phyloP scores from a whole-genome alignment of 202 grass and related monocot species.

The Setaria italica region DNA sequence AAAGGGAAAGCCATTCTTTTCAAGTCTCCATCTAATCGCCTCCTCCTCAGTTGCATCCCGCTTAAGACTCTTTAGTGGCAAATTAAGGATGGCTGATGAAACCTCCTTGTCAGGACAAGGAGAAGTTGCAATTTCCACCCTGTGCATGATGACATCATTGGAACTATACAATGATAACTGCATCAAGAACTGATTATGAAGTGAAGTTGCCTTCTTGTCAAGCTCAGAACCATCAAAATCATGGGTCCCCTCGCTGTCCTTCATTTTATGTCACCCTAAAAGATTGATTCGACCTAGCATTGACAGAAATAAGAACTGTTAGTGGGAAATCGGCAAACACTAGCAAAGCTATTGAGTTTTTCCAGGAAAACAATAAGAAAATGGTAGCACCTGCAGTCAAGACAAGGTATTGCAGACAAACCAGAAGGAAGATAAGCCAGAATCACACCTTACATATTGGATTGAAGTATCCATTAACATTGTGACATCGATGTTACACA shows the following conservation, averaged over 20 bases:
- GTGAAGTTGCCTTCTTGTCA: conserved; percentile 22
- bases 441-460: background rate
- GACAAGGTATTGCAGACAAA: conserved; percentile 7
- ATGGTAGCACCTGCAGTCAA: background rate
- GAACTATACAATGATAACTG: conserved; percentile 40
- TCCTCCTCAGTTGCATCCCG: conserved; percentile 27
- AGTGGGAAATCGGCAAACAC: background rate
- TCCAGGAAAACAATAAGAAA: background rate
- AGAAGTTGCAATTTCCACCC: conserved; percentile 33
- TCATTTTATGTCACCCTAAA: conserved; percentile 20
- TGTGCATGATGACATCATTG: conserved; percentile 18
- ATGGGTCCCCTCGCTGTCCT: background rate
- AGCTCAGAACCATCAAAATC: conserved; percentile 49
- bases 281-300: conserved; percentile 1
- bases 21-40: conserved; percentile 4
- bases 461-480: background rate
- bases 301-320: conserved; percentile 20
- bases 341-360: background rate
- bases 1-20: conserved; percentile 33
- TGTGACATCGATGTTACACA: background rate
- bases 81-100: conserved; percentile 15
- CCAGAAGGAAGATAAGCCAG: background rate
- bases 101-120: conserved; percentile 10
- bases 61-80: background rate
- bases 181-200: conserved; percentile 41